Percentiles rank a stretch among this genome's conserved stretches.
Evolutionary conservation across 805 yeast species (phyloP).

Genomic region (Myxozyma neotropica): DNA sequence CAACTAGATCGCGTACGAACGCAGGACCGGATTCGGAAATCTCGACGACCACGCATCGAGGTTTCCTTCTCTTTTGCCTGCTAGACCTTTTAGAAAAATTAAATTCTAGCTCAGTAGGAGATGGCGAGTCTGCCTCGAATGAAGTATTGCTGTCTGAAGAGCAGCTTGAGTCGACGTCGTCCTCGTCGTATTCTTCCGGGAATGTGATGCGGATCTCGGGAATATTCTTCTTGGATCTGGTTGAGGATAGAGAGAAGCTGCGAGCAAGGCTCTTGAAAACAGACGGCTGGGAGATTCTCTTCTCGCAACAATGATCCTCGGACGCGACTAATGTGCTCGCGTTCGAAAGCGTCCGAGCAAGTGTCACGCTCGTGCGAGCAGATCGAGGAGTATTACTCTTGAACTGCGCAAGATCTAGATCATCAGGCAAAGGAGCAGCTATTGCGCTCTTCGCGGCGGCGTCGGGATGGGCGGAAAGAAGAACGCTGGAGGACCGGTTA

Average conservation of each 20-base stretch:
- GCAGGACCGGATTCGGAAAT: conserved; percentile 33
- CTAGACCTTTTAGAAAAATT: neutral
- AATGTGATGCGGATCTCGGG: conserved; percentile 32
- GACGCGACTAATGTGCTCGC: conserved; percentile 8
- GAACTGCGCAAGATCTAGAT: neutral
- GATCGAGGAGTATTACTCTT: neutral
- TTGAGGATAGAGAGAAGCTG: neutral
- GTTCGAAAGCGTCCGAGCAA: neutral
- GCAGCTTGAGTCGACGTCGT: conserved; percentile 4
- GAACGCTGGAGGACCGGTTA: conserved; percentile 5
- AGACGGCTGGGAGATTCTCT: neutral
- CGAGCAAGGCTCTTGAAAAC: conserved; percentile 2
- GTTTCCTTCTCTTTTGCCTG: conserved; percentile 7
- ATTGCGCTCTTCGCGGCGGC: neutral
- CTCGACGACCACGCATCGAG: conserved; percentile 25
- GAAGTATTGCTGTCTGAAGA: conserved; percentile 5
- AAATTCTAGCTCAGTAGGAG: neutral
- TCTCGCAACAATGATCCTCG: neutral
- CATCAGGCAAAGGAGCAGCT: neutral
- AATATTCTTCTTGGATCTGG: neutral
- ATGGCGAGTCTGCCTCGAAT: neutral
- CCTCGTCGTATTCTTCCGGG: conserved; percentile 23
- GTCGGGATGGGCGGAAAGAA: conserved; percentile 4
- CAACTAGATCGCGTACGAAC: conserved; percentile 27
- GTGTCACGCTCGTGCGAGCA: conserved; percentile 2